A percentile compares a stretch with the other conserved stretches of the same genome.
These are phyloP conservation scores for Lunularia cruciata DNA, from an alignment of 225 moss, liverwort and hornwort species.

Conservation along the genomic window DNA sequence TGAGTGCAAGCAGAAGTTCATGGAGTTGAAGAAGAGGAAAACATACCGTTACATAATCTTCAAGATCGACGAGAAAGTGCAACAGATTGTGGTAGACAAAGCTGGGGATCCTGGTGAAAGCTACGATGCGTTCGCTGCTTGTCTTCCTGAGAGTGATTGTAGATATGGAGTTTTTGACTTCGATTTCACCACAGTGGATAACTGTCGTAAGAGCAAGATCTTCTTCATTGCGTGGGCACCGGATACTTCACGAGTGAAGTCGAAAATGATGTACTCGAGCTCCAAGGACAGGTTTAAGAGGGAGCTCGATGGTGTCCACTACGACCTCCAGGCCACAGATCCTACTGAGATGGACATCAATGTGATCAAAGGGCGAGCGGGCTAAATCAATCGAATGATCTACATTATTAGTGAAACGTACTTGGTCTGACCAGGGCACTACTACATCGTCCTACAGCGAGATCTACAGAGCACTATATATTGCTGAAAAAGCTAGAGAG, in stretches of 20 bases:
- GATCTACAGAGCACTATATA: no score
- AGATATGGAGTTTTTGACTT: conserved; percentile 91
- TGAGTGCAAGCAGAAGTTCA: conserved; percentile 93
- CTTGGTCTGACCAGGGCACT: no score
- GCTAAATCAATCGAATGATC: conserved; percentile 37
- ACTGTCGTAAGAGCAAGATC: conserved; percentile 98
- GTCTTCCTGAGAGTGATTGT: conserved; percentile 75
- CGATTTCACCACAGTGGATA: conserved; percentile 77
- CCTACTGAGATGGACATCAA: conserved; percentile 96
- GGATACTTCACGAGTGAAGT: conserved; percentile 60
- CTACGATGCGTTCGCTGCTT: conserved; percentile 69
- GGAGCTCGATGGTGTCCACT: conserved; percentile 90
- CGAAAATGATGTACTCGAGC: conserved; percentile 97
- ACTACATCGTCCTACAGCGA: no score
- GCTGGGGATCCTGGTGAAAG: conserved; percentile 64
- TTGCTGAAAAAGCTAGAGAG: no score
- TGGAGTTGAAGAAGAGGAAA: conserved; percentile 89
- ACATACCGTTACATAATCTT: conserved; percentile 74
- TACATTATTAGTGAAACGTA: no score
- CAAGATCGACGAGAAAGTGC: conserved; percentile 90
- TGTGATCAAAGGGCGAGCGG: conserved; percentile 86
- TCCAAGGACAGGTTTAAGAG: conserved; percentile 89
- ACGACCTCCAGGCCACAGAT: conserved; percentile 89
- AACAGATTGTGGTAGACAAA: conserved; percentile 84
- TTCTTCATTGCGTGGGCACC: conserved; percentile 98